Evolutionary conservation across 2,329 filamentous ascomycete species (phyloP), one percentile per base, ranked within the genome.

Genomic region (Paecilomyces fulvus): DNA sequence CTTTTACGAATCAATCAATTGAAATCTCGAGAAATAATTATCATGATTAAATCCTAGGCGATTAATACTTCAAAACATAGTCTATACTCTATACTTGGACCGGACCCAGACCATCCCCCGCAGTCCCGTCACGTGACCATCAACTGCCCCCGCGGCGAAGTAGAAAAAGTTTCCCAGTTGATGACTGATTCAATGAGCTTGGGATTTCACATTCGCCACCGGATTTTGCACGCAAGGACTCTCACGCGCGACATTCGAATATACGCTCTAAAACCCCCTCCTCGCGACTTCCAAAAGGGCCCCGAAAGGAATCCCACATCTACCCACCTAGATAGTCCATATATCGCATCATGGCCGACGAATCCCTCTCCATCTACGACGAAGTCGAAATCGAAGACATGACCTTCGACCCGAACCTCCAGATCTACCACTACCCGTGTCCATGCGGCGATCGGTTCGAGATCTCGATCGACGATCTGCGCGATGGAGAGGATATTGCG

Each of bases 371-470:
- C 64, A 89, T 96, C 71, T 97, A 96, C 79, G 92, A 97, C 69
- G 92, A 96, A 75, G 92, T 97, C 74, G 92, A 97, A 73, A 96
- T 97, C 77, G 92, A 97, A 74, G 94, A 99, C 75, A 95, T 96
- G 91, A 94, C 89, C 67, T 96, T 84, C 72, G 91, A 96, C 73
- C 77, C 85, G 51, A 80, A 81, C 3, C 82, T 91, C 46, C 87
- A 96, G 72, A 87, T 96, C 65, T 99, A 96, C 78, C 88, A 92
- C 76, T 96, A 95, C 73, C 94, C 94, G 12, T 99, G 94, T 72
- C 94, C 94, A 1, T 99, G 94, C 75, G 94, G 94, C 77, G 94
- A 99, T 77, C 84, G 89, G 58, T 99, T 99, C 77, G 89, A 96
- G 77, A 96, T 94, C 68, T 83, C 83, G 20, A 84, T 97, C 56